Base-by-base conservation (phyloP, 768 basidiomycete genomes). In the Mycena belliarum region DNA sequence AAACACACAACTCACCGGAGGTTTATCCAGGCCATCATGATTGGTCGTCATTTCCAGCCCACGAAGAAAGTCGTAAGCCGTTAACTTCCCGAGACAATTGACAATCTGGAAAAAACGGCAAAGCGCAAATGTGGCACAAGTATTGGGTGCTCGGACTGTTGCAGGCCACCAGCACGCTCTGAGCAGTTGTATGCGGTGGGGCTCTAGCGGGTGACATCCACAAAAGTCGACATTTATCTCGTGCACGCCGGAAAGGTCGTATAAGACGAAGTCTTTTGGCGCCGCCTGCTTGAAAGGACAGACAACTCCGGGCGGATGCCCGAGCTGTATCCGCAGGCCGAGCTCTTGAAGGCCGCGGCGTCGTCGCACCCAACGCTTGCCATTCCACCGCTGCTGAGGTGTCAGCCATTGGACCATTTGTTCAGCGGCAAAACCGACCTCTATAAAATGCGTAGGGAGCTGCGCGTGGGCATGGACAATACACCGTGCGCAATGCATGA, bases 81-180 rank as follows among this genome's bases (percentile, higher is more conserved):
- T 52, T 6, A 58, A 20, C 35, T 65, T 65, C 1, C 53, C 58
- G 29, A 60, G 46, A 8, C 63, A 55, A 10, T 63, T 54, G 6
- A 63, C 38, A n/a, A 49, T 41, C 7, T 59, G 64, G 33, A 61
- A 63, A 21, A 49, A 15, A 4, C 56, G 55, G 2, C 63, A 23
- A 8, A 45, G 15, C 0, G 21, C 24, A 35, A 63, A 63, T 1
- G 64, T 65, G 0, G 47, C 52, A 15, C 52, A 60, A 9, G 59
- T 64, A 11, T 49, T 44, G 0, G 64, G 64, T 4, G n/a, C 18
- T 2, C 14, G 38, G 5, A 46, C 24, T 7, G 63, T 60, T 1
- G 64, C 54, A 0, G 64, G 64, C 44, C 41, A 63, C 62, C 62
- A 65, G 20, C 55, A 49, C 3, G 23, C 33, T 5, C 59, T 26